Conservation (phyloP, 78 protist genomes). For the Ministeria vibrans region DNA sequence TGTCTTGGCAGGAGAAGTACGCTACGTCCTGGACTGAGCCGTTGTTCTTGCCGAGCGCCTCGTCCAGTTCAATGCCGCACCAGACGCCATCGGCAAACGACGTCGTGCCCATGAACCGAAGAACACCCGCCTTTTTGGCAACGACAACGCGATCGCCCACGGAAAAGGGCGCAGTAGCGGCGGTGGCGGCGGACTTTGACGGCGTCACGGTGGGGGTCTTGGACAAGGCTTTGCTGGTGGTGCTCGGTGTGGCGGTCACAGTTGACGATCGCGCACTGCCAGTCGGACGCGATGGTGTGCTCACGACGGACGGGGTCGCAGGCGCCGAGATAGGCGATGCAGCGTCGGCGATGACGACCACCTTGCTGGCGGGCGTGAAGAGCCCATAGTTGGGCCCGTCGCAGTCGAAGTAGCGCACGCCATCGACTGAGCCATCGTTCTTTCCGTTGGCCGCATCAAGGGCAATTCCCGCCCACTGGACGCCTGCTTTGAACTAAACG, state of each 20-base stretch:
- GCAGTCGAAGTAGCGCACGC: constrained; percentile 12
- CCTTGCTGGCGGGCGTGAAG: neutral
- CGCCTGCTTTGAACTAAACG: neutral
- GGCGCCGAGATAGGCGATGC: neutral
- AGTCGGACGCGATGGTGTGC: neutral
- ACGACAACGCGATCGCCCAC: neutral
- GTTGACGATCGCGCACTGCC: neutral
- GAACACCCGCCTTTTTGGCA: neutral
- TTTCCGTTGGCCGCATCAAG: constrained; percentile 3
- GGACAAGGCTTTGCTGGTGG: neutral
- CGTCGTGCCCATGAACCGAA: constrained; percentile 18
- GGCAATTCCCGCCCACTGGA: constrained; percentile 3
- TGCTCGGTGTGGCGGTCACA: neutral
- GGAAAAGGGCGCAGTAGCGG: neutral
- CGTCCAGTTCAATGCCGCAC: constrained; percentile 55
- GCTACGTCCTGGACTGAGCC: constrained; percentile 35
- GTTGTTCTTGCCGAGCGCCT: constrained; percentile 55
- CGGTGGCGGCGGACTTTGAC: neutral
- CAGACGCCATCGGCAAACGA: constrained; percentile 28
- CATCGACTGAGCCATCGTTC: constrained; percentile 5
- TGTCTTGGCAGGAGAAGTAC: constrained; percentile 23
- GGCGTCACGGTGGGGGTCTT: neutral
- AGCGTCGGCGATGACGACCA: neutral
- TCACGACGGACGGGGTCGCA: neutral
- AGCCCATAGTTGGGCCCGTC: neutral